A percentile compares a stretch with the other conserved stretches of the same genome.
phyloP scores from a whole-genome alignment of 768 basidiomycete genomes.

The Termitomyces sp. region DNA sequence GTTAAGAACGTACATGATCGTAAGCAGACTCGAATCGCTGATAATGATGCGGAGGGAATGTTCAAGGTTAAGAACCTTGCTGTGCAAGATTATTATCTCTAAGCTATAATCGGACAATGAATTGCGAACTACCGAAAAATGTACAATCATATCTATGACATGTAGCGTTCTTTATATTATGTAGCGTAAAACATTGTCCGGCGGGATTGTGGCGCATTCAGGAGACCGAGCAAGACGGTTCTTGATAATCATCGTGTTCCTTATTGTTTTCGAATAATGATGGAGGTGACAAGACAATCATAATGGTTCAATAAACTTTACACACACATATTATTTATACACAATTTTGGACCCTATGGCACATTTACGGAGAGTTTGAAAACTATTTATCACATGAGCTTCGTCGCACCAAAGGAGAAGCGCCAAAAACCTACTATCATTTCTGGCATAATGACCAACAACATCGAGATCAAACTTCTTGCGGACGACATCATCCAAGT shows the following conservation, averaged over 20 bases:
- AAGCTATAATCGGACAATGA: neutral
- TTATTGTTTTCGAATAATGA: neutral
- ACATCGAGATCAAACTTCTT: constrained; percentile 64
- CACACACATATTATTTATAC: neutral
- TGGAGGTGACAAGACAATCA: no score
- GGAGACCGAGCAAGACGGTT: neutral
- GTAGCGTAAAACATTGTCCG: neutral
- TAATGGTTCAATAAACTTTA: neutral
- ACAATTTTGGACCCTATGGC: neutral
- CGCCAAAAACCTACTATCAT: constrained; percentile 41
- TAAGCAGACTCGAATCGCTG: constrained; percentile 7
- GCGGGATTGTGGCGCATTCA: neutral
- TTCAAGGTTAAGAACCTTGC: constrained; percentile 13
- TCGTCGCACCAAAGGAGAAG: neutral
- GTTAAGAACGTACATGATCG: constrained; percentile 12
- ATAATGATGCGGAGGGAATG: constrained; percentile 1
- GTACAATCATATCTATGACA: neutral
- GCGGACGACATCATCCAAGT: constrained; percentile 52
- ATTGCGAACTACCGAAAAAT: no score
- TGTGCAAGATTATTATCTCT: constrained; percentile 12
- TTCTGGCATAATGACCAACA: constrained; percentile 59
- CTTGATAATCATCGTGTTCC: neutral
- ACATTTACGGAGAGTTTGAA: constrained; percentile 15
- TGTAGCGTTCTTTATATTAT: neutral
- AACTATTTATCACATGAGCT: constrained; percentile 4